Conservation (phyloP, 441 rosid species). For the Croton laevigatus region DNA sequence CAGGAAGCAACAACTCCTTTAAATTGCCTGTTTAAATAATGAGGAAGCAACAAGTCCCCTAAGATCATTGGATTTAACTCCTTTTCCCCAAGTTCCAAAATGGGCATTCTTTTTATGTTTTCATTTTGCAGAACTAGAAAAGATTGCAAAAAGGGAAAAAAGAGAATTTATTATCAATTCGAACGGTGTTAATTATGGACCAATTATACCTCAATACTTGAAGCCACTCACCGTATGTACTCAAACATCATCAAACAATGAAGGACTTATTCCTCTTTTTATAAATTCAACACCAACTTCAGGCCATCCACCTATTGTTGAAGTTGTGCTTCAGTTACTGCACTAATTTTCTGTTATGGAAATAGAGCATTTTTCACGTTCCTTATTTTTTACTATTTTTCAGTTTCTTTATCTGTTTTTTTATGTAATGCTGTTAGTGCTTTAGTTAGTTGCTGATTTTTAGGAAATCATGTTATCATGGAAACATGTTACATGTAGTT, state of each 20-base stretch:
- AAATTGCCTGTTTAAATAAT: slow-evolving; percentile 9
- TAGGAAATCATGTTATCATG: no score
- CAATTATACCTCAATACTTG: slow-evolving; percentile 16
- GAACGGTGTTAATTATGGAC: neutral
- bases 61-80: neutral
- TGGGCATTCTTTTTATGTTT: neutral
- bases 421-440: no score
- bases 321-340: no score
- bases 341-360: no score
- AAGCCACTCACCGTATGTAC: neutral
- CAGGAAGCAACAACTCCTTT: neutral
- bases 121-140: slow-evolving; percentile 23
- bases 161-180: slow-evolving; percentile 13
- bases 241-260: no score
- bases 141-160: neutral
- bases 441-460: no score
- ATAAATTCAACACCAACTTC: slow-evolving; percentile 12
- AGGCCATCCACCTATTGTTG: slow-evolving; percentile 29
- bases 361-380: no score
- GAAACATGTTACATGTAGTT: no score
- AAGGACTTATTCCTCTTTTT: neutral
- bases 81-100: no score
- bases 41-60: neutral
- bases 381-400: no score
- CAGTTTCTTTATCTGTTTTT: no score